Conservation (phyloP, 192 early-diverging fungal genomes). For the Coemansia sp. region DNA sequence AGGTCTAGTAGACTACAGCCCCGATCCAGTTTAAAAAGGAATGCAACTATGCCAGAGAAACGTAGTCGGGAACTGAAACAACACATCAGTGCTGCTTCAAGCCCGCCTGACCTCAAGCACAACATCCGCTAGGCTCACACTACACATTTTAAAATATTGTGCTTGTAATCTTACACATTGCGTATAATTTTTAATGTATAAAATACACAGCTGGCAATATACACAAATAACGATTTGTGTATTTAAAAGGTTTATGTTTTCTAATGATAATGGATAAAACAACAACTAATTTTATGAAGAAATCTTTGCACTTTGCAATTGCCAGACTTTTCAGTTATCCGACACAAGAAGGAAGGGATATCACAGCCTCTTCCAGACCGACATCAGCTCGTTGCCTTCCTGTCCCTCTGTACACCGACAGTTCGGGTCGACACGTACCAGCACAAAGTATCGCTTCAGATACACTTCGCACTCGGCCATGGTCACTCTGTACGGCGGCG, state of each 20-base stretch:
- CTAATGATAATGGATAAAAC: too few relatives aligned
- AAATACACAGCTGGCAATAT: too few relatives aligned
- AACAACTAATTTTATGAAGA: too few relatives aligned
- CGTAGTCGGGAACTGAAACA: not conserved
- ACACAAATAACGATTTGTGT: too few relatives aligned
- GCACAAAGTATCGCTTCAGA: slow-evolving; percentile 48
- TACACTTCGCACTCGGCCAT: slow-evolving; percentile 46
- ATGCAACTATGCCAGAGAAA: not conserved
- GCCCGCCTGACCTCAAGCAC: slow-evolving; percentile 25
- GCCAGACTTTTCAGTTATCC: too few relatives aligned
- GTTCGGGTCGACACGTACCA: slow-evolving; percentile 46
- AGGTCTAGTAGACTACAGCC: not conserved
- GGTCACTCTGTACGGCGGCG: slow-evolving; percentile 39
- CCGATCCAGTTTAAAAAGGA: not conserved
- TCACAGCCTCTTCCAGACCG: slow-evolving; percentile 42
- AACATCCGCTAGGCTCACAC: slow-evolving; percentile 21
- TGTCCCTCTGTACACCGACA: slow-evolving; percentile 45
- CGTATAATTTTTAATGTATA: not conserved
- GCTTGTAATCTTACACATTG: not conserved
- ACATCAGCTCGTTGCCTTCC: slow-evolving; percentile 47
- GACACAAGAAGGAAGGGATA: not conserved
- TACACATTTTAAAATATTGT: not conserved
- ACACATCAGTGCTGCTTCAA: slow-evolving; percentile 3
- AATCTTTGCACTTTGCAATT: too few relatives aligned
- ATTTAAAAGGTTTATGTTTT: too few relatives aligned